These are phyloP conservation scores for Fibroporia radiculosa DNA, from an alignment of 768 basidiomycete species.

Conservation along the genomic window DNA sequence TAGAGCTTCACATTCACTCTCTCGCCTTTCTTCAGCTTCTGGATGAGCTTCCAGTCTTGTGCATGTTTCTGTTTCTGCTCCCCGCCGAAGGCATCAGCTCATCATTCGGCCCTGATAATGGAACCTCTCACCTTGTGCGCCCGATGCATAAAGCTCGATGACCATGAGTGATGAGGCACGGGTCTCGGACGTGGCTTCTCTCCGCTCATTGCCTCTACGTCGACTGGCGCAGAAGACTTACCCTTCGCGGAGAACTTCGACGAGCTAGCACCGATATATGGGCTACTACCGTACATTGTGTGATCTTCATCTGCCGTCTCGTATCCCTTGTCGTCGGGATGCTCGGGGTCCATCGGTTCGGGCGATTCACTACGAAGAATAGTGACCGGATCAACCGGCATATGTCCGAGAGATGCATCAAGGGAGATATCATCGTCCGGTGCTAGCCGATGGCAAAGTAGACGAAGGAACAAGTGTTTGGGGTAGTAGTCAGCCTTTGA, in stretches of 20 bases:
- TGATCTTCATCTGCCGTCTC: conserved; percentile 21
- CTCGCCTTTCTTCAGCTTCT: conserved; percentile 39
- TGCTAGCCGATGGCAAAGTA: conserved; percentile 51
- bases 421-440: conserved; percentile 7
- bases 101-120: background rate
- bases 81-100: background rate
- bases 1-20: conserved; percentile 48
- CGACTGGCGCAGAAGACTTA: background rate
- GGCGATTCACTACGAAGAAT: conserved; percentile 23
- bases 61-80: conserved; percentile 1
- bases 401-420: background rate
- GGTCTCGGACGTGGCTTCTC: background rate
- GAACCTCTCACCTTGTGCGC: background rate
- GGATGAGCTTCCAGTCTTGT: conserved; percentile 15
- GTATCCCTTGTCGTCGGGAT: conserved; percentile 20
- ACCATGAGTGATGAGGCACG: background rate
- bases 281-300: conserved; percentile 18
- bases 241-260: background rate
- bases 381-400: background rate
- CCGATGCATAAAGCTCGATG: background rate
- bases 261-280: background rate
- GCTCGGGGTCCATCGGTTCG: conserved; percentile 4
- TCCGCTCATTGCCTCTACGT: background rate
- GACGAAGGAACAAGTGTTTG: conserved; percentile 60
- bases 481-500: conserved; percentile 63